A percentile compares a stretch with the other conserved stretches of the same genome.
phyloP scores from a whole-genome alignment of 148 eudicot genomes.

The Salicornia ramosissima region DNA sequence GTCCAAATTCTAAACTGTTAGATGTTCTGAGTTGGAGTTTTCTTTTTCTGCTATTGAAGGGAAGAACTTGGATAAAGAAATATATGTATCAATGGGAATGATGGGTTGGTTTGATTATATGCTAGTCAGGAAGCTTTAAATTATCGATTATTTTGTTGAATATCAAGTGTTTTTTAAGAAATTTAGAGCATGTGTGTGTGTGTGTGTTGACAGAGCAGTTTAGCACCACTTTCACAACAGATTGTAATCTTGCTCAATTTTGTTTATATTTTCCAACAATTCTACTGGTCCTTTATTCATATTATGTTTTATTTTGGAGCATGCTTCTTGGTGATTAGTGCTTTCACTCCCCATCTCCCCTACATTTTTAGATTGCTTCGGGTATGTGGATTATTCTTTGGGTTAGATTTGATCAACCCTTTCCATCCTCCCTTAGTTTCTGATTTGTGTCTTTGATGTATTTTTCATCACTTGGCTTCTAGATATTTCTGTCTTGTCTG shows the following conservation, averaged over 20 bases:
- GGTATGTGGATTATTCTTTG: not conserved
- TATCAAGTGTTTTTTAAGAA: no score
- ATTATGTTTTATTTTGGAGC: not conserved
- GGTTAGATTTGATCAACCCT: not conserved
- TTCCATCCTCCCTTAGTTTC: not conserved
- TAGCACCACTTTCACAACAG: not conserved
- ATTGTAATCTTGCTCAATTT: not conserved
- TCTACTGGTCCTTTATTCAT: not conserved
- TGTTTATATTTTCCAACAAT: not conserved
- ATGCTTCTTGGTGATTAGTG: not conserved
- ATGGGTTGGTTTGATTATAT: not conserved
- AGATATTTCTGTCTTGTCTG: not conserved
- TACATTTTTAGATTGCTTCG: not conserved
- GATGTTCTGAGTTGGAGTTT: not conserved
- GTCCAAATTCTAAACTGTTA: not conserved
- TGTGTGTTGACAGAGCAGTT: no score
- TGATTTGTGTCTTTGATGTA: not conserved
- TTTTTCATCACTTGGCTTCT: not conserved
- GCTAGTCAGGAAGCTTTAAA: not conserved
- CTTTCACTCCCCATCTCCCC: not conserved
- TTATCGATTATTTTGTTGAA: not conserved
- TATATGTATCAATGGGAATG: not conserved
- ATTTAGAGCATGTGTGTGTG: no score
- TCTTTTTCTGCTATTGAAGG: no score
- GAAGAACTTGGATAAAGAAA: not conserved